phyloP scores from a whole-genome alignment of 2,329 filamentous ascomycete genomes.

The Penicillium occitanis region DNA sequence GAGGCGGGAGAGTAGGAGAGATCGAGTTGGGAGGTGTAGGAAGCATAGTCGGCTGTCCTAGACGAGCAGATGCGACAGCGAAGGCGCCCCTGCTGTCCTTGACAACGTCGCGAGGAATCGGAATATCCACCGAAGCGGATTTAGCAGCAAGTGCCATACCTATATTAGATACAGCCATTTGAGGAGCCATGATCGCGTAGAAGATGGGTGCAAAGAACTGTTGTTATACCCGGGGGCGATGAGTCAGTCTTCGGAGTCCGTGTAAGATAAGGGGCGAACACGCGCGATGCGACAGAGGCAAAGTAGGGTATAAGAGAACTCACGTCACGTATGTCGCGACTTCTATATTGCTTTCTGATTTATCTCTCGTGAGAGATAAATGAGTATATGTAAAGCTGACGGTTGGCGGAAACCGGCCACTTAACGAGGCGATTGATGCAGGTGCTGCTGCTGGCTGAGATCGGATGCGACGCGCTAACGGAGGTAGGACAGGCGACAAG shows the following conservation, averaged over 20 bases:
- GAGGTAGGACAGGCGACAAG: conserved; percentile 14
- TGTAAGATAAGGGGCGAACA: conserved; percentile 18
- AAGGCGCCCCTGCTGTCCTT: conserved; percentile 36
- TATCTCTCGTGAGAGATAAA: conserved; percentile 17
- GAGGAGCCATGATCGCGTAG: conserved; percentile 45
- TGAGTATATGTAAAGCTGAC: neutral
- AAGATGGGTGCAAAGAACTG: conserved; percentile 17
- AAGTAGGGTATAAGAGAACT: conserved; percentile 12
- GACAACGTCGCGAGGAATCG: conserved; percentile 43
- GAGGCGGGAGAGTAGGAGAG: conserved; percentile 80
- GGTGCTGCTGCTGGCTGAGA: neutral
- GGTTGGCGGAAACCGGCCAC: neutral
- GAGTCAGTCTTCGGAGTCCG: conserved; percentile 21
- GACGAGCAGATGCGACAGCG: conserved; percentile 36
- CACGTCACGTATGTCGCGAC: conserved; percentile 21
- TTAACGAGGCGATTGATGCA: conserved; percentile 2
- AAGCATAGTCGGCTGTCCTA: conserved; percentile 51
- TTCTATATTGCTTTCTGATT: conserved; percentile 8
- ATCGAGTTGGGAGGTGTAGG: conserved; percentile 95
- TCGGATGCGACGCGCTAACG: conserved; percentile 19
- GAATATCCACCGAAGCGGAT: conserved; percentile 52
- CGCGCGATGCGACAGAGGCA: conserved; percentile 11
- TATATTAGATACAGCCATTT: conserved; percentile 46
- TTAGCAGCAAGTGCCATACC: conserved; percentile 53
- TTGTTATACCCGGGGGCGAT: conserved; percentile 9